Percentiles rank a stretch among this genome's conserved stretches.
phyloP scores from a whole-genome alignment of 192 early-diverging fungal species.

The Mortierella antarctica region DNA sequence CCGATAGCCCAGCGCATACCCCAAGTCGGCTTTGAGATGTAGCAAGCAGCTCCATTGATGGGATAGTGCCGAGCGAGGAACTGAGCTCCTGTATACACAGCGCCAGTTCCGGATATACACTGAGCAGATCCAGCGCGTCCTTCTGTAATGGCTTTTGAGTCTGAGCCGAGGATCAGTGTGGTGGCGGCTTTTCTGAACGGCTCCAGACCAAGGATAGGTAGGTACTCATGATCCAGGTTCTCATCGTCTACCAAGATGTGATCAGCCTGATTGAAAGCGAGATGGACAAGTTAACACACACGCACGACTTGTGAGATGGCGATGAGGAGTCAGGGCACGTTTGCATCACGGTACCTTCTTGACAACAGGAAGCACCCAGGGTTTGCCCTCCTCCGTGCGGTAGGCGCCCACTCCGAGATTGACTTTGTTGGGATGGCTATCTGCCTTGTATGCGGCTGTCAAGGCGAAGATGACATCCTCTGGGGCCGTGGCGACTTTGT shows the following conservation, averaged over 20 bases:
- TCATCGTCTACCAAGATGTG: slow-evolving; percentile 73
- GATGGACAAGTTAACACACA: no score
- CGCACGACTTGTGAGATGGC: no score
- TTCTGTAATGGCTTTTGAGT: slow-evolving; percentile 77
- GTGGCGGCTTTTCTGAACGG: slow-evolving; percentile 82
- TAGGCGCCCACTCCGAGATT: slow-evolving; percentile 98
- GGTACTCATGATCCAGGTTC: slow-evolving; percentile 91
- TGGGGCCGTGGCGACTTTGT: slow-evolving; percentile 69
- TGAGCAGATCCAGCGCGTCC: slow-evolving; percentile 80
- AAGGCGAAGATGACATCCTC: slow-evolving; percentile 94
- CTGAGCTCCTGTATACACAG: slow-evolving; percentile 84
- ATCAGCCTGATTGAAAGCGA: slow-evolving; percentile 70
- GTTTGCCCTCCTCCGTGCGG: slow-evolving; percentile 90
- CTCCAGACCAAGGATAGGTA: slow-evolving; percentile 84
- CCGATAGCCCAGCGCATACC: slow-evolving; percentile 57
- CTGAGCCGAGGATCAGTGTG: slow-evolving; percentile 83
- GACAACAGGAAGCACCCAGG: slow-evolving; percentile 95
- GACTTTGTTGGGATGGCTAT: slow-evolving; percentile 81
- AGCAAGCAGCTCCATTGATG: slow-evolving; percentile 68
- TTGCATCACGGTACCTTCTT: slow-evolving; percentile 68
- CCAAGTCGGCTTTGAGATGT: slow-evolving; percentile 98
- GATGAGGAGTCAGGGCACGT: no score
- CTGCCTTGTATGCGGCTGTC: slow-evolving; percentile 83
- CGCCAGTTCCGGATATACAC: slow-evolving; percentile 96
- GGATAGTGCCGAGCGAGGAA: slow-evolving; percentile 83